Evolutionary conservation across 257 asterid genomes (phyloP).

Genomic region (Datura wrightii): DNA sequence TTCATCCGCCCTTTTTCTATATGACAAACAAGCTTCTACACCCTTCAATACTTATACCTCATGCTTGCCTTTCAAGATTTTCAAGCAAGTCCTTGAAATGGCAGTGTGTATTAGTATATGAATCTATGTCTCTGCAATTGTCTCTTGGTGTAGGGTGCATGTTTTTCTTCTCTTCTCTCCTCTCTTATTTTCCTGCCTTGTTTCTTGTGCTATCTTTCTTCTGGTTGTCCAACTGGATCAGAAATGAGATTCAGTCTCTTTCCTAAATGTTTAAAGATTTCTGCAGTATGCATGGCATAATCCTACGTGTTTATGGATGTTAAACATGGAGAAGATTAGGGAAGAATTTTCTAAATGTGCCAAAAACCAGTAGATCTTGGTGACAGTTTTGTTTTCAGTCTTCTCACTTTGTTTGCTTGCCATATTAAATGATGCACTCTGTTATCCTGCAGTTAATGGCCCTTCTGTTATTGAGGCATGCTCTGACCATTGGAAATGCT

Average conservation of each 20-base stretch:
- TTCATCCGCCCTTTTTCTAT: background rate
- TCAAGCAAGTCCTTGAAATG: constrained; percentile 1
- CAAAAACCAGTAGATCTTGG: constrained; percentile 18
- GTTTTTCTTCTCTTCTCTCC: too few species aligned
- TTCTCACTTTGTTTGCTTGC: constrained; percentile 3
- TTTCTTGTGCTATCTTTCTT: background rate
- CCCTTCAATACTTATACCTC: background rate
- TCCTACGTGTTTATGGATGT: constrained; percentile 14
- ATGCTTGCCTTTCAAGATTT: background rate
- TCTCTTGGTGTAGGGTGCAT: constrained; percentile 18
- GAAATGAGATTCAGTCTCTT: background rate
- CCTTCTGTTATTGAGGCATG: constrained; percentile 60
- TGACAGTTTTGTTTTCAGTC: background rate
- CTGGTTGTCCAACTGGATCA: constrained; percentile 23
- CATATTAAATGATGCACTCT: background rate
- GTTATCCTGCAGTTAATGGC: constrained; percentile 51
- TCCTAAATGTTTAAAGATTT: constrained; percentile 1
- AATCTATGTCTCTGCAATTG: background rate
- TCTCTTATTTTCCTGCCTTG: background rate
- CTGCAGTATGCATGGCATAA: background rate
- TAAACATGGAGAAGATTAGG: background rate
- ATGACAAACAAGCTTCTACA: background rate
- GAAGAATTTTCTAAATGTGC: background rate
- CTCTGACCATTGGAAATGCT: constrained; percentile 49
- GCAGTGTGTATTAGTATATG: constrained; percentile 18